Evolutionary conservation across 306 rosid genomes (phyloP), one percentile per base, ranked within the genome.

Genomic region (Boehmeria nivea): DNA sequence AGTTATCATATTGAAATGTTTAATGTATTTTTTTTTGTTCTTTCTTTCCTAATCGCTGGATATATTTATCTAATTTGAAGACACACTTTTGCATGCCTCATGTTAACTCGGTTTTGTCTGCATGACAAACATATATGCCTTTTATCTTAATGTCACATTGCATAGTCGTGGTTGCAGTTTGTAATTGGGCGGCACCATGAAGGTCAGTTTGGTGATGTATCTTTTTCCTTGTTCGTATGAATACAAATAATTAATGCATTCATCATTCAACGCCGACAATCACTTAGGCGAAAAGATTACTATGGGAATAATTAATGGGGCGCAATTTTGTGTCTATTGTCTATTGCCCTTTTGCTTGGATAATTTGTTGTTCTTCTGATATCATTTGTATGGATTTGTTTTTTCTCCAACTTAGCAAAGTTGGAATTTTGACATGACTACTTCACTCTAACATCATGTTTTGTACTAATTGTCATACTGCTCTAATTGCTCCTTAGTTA

Each of bases 181-280:
- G n/a, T n/a, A n/a, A n/a, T n/a, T n/a, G n/a, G n/a, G 59, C 49
- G 16, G 63, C 69, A 0, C 39, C 48, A 23, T 24, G 61, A 55
- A 55, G 73, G 73, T 72, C 67, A 66, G 73, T 61, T 22, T 34
- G 34, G 44, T 54, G 61, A 56, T 67, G 57, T 45, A 23, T 26
- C n/a, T 50, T 42, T 43, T 43, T 36, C 39, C 56, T 10, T 48
- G 25, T 34, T 42, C 37, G n/a, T 60, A 24, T 42, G 54, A 17
- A 22, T 19, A 27, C 17, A 25, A 22, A 2, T 22, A n/a, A 22
- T 17, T 31, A 14, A 17, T 21, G 13, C 20, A 19, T 20, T 43
- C 19, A 26, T 39, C 9, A 26, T 24, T 26, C 17, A 5, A 1
- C 50, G n/a, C 21, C 5, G 10, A 23, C 13, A 13, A 22, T 12